Conservation (phyloP, 2,329 filamentous ascomycete species). For the Sporothrix curviconia region DNA sequence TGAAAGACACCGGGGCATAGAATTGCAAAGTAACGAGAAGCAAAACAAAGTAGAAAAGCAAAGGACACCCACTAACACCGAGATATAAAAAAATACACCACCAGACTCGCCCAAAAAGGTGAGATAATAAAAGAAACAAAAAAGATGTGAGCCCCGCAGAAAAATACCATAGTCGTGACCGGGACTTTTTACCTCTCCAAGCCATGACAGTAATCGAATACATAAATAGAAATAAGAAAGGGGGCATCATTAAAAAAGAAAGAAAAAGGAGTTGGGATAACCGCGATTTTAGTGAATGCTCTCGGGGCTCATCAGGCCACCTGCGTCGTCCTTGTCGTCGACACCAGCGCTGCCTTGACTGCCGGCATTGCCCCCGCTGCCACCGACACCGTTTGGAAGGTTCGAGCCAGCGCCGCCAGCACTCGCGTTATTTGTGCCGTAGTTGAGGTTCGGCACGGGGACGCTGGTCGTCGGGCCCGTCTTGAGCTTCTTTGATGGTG, state of each 20-base stretch:
- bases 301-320: conserved; percentile 79
- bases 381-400: conserved; percentile 28
- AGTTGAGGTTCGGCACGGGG: conserved; percentile 5
- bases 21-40: neutral
- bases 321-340: conserved; percentile 61
- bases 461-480: conserved; percentile 22
- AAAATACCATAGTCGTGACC: neutral
- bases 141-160: neutral
- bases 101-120: neutral
- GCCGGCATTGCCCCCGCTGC: conserved; percentile 30
- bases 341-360: conserved; percentile 50
- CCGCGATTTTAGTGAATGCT: conserved; percentile 43
- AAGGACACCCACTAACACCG: neutral
- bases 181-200: neutral
- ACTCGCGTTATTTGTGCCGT: conserved; percentile 30
- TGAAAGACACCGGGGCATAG: neutral
- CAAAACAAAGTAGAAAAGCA: neutral
- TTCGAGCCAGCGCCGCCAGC: conserved; percentile 21
- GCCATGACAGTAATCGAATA: neutral
- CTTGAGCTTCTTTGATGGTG: conserved; percentile 49
- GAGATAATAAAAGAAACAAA: neutral
- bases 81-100: conserved; percentile 2
- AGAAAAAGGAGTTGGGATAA: neutral
- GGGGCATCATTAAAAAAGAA: neutral
- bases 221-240: neutral